Percentiles rank a stretch among this genome's conserved stretches.
phyloP scores from a whole-genome alignment of 2,329 filamentous ascomycete species.

The Cladosporium sp. region DNA sequence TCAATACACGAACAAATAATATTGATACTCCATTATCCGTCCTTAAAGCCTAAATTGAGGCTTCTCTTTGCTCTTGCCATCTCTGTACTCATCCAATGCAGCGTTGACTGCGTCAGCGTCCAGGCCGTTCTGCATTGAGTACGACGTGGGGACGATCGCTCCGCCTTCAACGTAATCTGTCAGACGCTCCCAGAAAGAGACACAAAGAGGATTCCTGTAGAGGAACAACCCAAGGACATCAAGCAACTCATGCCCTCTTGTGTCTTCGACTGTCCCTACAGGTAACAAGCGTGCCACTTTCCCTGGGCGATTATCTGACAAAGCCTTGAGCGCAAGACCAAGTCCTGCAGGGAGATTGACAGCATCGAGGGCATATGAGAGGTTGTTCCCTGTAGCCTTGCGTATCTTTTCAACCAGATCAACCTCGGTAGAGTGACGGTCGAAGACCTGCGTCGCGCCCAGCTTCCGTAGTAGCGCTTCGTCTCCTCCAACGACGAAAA shows the following conservation, averaged over 20 bases:
- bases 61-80: constrained; percentile 6
- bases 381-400: not conserved
- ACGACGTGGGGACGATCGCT: not conserved
- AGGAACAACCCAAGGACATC: constrained; percentile 11
- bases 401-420: not conserved
- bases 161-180: not conserved
- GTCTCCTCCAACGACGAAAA: constrained; percentile 9
- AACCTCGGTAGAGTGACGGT: constrained; percentile 1
- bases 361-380: not conserved
- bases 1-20: not conserved
- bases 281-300: constrained; percentile 3
- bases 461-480: not conserved
- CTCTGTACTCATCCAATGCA: constrained; percentile 12
- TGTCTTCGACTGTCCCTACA: not conserved
- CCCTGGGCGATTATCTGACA: not conserved
- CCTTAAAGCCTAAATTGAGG: constrained; percentile 6
- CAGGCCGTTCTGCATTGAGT: not conserved
- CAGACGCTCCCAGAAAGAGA: constrained; percentile 8
- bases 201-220: not conserved
- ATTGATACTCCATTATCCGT: not conserved
- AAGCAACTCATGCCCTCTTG: constrained; percentile 8
- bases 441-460: constrained; percentile 10
- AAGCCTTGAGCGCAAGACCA: not conserved
- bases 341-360: constrained; percentile 9
- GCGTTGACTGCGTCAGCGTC: not conserved